Evolutionary conservation across 169 alveolate genomes (phyloP).

Genomic region (Cryptosporidium xiaoi): DNA sequence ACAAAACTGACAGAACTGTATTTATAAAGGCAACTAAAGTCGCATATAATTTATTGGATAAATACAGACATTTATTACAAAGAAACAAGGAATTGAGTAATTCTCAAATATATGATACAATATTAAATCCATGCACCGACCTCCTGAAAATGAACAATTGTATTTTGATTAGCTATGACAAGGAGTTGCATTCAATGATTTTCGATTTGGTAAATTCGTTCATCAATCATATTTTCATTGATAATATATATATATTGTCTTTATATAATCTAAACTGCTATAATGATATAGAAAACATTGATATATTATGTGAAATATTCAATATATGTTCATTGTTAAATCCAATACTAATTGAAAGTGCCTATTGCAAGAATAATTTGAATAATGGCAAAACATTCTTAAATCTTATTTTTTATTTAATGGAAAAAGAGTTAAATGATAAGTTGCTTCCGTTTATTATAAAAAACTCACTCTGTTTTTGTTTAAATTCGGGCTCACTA

Average conservation of each 20-base stretch:
- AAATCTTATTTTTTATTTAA: not conserved
- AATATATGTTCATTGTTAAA: constrained; percentile 24
- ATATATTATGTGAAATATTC: constrained; percentile 13
- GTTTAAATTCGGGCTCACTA: constrained; percentile 8
- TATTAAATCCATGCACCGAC: no score
- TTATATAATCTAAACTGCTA: not conserved
- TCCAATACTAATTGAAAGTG: constrained; percentile 12
- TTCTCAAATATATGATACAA: no score
- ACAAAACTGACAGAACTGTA: not conserved
- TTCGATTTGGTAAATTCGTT: not conserved
- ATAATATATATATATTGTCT: not conserved
- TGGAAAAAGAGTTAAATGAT: constrained; percentile 7
- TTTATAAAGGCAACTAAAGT: not conserved
- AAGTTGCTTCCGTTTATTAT: constrained; percentile 21
- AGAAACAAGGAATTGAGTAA: no score
- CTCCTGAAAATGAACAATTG: not conserved
- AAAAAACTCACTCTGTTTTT: constrained; percentile 9
- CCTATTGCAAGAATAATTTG: not conserved
- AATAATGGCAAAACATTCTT: not conserved
- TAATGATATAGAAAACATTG: not conserved
- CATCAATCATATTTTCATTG: not conserved
- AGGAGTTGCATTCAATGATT: constrained; percentile 4
- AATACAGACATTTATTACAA: no score
- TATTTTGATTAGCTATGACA: not conserved
- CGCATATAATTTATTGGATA: no score